Conservation (phyloP, 495 filamentous ascomycete genomes). For the Aspergillus baeticus region DNA sequence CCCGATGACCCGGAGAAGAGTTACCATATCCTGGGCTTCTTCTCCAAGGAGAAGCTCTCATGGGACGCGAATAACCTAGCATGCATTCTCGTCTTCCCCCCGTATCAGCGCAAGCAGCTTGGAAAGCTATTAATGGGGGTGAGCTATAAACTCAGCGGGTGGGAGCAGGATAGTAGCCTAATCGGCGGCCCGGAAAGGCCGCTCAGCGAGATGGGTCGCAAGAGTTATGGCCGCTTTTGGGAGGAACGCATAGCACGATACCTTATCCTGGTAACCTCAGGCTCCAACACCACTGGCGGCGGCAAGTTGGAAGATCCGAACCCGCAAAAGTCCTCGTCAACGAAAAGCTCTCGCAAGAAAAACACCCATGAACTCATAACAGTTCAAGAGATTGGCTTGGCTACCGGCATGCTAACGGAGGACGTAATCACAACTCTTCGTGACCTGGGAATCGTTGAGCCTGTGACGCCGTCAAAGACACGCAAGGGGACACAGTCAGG, state of each 20-base stretch:
- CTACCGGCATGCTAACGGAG: conserved; percentile 77
- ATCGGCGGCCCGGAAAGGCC: conserved; percentile 94
- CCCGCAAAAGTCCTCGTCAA: conserved; percentile 25
- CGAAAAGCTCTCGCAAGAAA: conserved; percentile 32
- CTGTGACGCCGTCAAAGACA: conserved; percentile 47
- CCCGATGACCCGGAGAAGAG: conserved; percentile 31
- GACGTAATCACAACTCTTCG: conserved; percentile 78
- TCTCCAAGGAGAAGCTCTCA: conserved; percentile 96
- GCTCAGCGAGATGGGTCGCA: conserved; percentile 76
- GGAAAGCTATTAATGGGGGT: conserved; percentile 90
- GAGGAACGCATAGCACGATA: conserved; percentile 72
- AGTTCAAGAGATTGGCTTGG: conserved; percentile 55
- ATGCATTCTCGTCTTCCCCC: conserved; percentile 94
- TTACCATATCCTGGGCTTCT: conserved; percentile 80
- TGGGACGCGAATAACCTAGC: conserved; percentile 99
- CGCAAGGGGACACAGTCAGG: conserved; percentile 28
- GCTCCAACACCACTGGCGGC: conserved; percentile 10
- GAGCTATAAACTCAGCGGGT: conserved; percentile 86
- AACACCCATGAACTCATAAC: conserved; percentile 42
- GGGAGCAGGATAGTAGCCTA: conserved; percentile 62
- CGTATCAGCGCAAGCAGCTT: conserved; percentile 87
- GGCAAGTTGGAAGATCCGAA: conserved; percentile 24
- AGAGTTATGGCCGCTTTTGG: conserved; percentile 83
- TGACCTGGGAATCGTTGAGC: conserved; percentile 72
- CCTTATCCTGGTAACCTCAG: conserved; percentile 46